Conservation (phyloP, 805 yeast species). For the Lachancea kluyveri region DNA sequence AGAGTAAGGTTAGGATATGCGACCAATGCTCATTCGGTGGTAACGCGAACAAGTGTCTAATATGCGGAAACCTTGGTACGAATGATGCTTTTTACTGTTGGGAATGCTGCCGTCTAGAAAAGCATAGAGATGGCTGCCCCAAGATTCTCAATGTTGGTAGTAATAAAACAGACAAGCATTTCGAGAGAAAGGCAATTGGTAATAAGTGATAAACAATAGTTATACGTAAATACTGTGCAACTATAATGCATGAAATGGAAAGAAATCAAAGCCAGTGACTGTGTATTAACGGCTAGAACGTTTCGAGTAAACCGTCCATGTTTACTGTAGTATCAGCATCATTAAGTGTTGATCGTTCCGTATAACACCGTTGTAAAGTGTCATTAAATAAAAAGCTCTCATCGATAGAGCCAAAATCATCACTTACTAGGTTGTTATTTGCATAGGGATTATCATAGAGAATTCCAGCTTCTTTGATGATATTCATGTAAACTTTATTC, state of each 20-base stretch:
- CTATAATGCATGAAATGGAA: no score
- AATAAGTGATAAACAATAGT: no score
- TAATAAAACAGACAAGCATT: conserved; percentile 59
- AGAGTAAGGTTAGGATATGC: conserved; percentile 63
- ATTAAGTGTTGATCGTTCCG: conserved; percentile 1
- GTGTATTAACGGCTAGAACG: no score
- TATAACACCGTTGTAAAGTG: conserved; percentile 9
- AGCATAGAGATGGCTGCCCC: conserved; percentile 91
- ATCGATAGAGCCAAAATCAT: conserved; percentile 11
- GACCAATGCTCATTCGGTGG: conserved; percentile 81
- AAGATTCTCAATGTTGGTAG: conserved; percentile 75
- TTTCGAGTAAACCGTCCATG: neutral
- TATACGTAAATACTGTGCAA: no score
- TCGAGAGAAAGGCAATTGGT: conserved; percentile 30
- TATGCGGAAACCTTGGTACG: conserved; percentile 60
- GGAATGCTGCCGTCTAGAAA: conserved; percentile 76
- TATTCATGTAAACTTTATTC: conserved; percentile 17
- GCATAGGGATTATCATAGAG: no score
- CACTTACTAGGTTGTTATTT: no score
- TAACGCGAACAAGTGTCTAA: conserved; percentile 57
- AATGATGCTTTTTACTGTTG: conserved; percentile 76
- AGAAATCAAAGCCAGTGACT: no score
- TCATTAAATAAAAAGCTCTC: conserved; percentile 20
- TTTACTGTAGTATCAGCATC: neutral
- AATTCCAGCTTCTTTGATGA: conserved; percentile 2